Evolutionary conservation across 768 basidiomycete species (phyloP).

Genomic region (Calvatia gigantea): DNA sequence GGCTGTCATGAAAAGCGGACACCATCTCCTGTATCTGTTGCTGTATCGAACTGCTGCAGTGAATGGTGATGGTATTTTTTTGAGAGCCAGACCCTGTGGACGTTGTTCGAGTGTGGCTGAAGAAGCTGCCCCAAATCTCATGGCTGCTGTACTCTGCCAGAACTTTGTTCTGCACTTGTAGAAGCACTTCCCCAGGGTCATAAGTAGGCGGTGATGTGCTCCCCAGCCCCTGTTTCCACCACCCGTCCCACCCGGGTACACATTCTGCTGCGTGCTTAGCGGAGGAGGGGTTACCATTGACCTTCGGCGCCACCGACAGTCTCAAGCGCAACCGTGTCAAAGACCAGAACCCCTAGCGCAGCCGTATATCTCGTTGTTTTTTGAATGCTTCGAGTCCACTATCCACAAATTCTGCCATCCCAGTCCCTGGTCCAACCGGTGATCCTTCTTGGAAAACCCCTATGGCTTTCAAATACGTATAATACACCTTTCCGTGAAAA

Average conservation of each 20-base stretch:
- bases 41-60: no score
- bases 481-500: neutral
- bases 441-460: neutral
- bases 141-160: neutral
- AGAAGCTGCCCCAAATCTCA: no score
- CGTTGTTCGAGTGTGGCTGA: no score
- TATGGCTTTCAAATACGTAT: neutral
- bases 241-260: neutral
- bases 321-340: neutral
- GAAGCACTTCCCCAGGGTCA: neutral
- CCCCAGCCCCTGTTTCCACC: neutral
- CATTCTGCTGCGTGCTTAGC: neutral
- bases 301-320: neutral
- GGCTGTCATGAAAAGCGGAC: neutral
- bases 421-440: neutral
- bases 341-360: neutral
- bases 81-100: no score
- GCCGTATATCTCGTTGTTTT: neutral
- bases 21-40: neutral
- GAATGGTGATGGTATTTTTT: no score
- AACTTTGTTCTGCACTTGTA: neutral
- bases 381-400: neutral
- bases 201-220: neutral
- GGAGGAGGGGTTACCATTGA: neutral
- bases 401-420: neutral